Percentiles rank a stretch among this genome's conserved stretches.
phyloP scores from a whole-genome alignment of 306 rosid species.

The Sphenostylis stenocarpa region DNA sequence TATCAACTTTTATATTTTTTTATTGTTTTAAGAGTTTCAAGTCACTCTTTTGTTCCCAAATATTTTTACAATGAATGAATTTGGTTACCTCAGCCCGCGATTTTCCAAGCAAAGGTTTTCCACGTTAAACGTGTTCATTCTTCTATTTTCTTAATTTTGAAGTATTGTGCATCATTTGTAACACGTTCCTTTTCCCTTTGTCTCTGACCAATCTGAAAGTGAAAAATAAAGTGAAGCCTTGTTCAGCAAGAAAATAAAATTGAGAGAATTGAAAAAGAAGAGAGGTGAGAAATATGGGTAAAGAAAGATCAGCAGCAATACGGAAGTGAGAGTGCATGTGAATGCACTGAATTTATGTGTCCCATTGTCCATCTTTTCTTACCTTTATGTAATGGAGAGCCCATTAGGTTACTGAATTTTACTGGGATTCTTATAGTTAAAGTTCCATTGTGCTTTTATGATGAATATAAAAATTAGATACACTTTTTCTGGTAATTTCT shows the following conservation, averaged over 20 bases:
- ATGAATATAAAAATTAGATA: conserved; percentile 24
- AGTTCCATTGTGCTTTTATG: conserved; percentile 35
- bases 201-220: conserved; percentile 3
- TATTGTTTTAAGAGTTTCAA: too few relatives aligned
- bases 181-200: background rate
- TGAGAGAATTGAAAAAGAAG: background rate
- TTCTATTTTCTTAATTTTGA: background rate
- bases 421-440: conserved; percentile 24
- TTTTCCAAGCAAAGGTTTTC: background rate
- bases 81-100: background rate
- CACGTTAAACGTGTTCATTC: background rate
- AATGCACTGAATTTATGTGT: conserved; percentile 19
- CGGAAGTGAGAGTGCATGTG: background rate
- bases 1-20: too few relatives aligned
- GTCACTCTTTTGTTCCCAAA: background rate
- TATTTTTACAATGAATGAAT: background rate
- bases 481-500: conserved; percentile 50
- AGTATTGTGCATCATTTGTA: background rate
- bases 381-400: conserved; percentile 36
- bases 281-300: background rate
- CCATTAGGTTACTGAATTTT: conserved; percentile 24
- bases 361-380: background rate
- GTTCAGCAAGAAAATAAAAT: background rate
- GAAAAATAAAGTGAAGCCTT: background rate
- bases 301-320: conserved; percentile 13